Base-by-base conservation (phyloP, 106 monocot genomes). In the Vanilla planifolia region DNA sequence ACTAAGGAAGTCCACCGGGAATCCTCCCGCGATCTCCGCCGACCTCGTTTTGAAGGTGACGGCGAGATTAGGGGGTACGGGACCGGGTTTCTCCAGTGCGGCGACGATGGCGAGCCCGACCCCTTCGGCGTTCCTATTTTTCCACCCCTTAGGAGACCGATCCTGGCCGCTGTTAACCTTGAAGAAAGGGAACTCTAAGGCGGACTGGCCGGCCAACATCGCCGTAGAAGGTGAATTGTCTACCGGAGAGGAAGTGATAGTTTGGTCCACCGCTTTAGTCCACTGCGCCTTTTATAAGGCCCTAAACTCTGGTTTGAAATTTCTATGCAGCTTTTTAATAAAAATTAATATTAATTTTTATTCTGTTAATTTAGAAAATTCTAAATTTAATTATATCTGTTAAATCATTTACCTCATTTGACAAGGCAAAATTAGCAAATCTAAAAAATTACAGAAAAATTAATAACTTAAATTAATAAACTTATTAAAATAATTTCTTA, bases 61-160 rank as follows among this genome's bases (percentile, higher is more conserved):
- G 32, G 14, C 33, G 34, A 20, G 25, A 32, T 33, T 52, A 0
- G 52, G 21, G 11, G 52, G 56, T 1, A 26, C 13, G 29, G 37
- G 56, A 2, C 52, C 13, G 29, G 37, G 14, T 9, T 36, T 78
- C 33, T 82, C 72, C 3, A 89, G 79, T 6, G 85, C 75, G 1
- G 67, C 73, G 9, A 89, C 75, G 69, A 94, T 85, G 46, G 68
- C 89, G 1, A 95, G 77, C 41, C 94, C 89, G 14, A 89, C 66
- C 1, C 86, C 80, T 16, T 75, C 94, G 19, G 86, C 73, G 11
- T 79, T 85, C 23, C 85, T 75, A n/a, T 76, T 86, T 50, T 65
- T 86, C 94, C 94, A 89, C 14, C 80, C 83, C 19, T 69, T 82
- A 0, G 79, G 85, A 1, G 80, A 74, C 30, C 24, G 71, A 5